These are phyloP conservation scores for Glutinoglossum americanum DNA, from an alignment of 495 filamentous ascomycete species.

Conservation along the genomic window DNA sequence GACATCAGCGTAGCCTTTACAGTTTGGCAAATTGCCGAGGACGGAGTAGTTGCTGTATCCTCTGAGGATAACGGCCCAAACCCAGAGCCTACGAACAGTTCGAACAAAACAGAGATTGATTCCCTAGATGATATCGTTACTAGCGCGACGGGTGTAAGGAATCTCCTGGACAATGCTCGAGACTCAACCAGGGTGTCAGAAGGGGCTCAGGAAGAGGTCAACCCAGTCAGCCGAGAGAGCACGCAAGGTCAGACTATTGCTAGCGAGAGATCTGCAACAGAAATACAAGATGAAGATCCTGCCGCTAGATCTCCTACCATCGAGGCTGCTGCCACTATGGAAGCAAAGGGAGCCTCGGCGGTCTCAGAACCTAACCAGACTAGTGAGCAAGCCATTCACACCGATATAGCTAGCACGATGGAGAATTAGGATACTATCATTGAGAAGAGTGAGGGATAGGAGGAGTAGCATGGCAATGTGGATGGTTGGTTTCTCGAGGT, in stretches of 20 bases:
- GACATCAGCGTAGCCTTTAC: neutral
- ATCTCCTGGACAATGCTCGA: neutral
- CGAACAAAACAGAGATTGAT: neutral
- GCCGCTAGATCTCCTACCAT: no score
- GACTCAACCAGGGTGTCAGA: neutral
- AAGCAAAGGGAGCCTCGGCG: neutral
- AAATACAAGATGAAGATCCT: neutral
- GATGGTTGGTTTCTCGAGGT: neutral
- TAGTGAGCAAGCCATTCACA: neutral
- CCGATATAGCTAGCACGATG: neutral
- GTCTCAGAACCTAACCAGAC: neutral
- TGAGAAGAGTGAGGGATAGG: neutral
- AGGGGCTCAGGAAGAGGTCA: neutral
- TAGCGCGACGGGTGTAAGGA: neutral
- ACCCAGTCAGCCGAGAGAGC: neutral
- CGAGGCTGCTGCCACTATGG: no score
- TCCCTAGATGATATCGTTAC: neutral
- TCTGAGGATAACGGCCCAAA: neutral
- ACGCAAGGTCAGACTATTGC: neutral
- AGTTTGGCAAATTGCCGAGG: conserved; percentile 6
- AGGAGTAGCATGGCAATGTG: neutral
- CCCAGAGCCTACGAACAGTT: neutral
- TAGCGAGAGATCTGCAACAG: neutral
- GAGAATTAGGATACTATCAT: neutral
- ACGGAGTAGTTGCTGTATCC: conserved; percentile 1